Conservation (phyloP, 768 basidiomycete genomes). For the Phaffia australis region DNA sequence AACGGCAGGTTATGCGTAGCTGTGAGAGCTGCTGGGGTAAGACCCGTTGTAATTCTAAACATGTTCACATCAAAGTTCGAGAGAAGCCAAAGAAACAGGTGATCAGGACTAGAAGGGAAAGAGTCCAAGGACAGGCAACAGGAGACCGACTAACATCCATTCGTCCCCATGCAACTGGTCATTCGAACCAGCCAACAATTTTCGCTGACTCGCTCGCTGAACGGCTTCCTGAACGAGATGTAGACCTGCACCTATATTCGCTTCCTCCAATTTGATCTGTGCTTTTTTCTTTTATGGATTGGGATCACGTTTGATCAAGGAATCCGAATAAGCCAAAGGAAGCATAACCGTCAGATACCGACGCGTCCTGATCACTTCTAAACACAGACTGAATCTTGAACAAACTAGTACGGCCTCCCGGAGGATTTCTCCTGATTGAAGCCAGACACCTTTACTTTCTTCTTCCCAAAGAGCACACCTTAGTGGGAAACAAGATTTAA, state of each 20-base stretch:
- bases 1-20: constrained; percentile 19
- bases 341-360: too few species aligned
- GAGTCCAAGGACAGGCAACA: not conserved
- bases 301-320: not conserved
- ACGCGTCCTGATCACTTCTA: too few species aligned
- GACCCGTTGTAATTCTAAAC: constrained; percentile 5
- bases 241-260: constrained; percentile 10
- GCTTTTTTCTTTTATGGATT: not conserved
- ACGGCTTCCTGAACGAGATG: constrained; percentile 10
- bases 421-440: constrained; percentile 18
- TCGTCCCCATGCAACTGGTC: constrained; percentile 17
- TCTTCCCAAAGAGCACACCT: constrained; percentile 3
- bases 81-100: too few species aligned
- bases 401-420: constrained; percentile 5
- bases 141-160: constrained; percentile 16
- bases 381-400: not conserved
- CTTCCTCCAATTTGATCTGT: constrained; percentile 11
- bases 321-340: too few species aligned
- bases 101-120: not conserved
- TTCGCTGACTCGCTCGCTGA: constrained; percentile 1
- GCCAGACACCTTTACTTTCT: constrained; percentile 7
- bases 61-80: not conserved
- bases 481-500: constrained; percentile 2
- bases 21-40: constrained; percentile 21
- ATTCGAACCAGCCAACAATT: not conserved